phyloP scores from a whole-genome alignment of 2,329 filamentous ascomycete species.

The Akanthomyces muscarius region DNA sequence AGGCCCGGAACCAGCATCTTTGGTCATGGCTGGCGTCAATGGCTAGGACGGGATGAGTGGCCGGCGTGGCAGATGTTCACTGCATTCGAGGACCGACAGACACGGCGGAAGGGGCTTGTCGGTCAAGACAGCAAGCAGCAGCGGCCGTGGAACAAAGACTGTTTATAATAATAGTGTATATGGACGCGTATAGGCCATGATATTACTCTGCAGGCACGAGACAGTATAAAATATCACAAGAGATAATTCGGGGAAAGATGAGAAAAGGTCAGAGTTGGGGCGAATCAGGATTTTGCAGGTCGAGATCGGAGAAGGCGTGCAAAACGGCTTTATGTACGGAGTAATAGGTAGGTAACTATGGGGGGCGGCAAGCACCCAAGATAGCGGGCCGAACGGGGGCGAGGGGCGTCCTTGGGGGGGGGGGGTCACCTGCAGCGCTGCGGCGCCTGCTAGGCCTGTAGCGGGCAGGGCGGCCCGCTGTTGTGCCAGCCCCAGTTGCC shows the following conservation, averaged over 20 bases:
- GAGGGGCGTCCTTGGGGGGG: too few relatives aligned
- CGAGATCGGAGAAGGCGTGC: not conserved
- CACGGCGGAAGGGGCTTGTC: not conserved
- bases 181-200: not conserved
- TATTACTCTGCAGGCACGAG: not conserved
- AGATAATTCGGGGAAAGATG: not conserved
- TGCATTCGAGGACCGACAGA: not conserved
- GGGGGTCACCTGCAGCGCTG: not conserved
- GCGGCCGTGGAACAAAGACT: not conserved
- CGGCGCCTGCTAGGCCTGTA: not conserved
- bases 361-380: too few relatives aligned
- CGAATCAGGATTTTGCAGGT: not conserved
- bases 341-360: too few relatives aligned
- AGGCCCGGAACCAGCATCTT: constrained; percentile 32
- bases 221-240: not conserved
- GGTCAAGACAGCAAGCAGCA: not conserved
- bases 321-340: not conserved
- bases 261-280: not conserved
- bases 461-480: too few relatives aligned
- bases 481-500: not conserved
- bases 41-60: not conserved
- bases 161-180: not conserved
- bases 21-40: not conserved
- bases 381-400: too few relatives aligned
- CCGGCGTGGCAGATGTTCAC: not conserved